These are phyloP conservation scores for Arctium minus DNA, from an alignment of 129 eudicot genomes.

Conservation along the genomic window DNA sequence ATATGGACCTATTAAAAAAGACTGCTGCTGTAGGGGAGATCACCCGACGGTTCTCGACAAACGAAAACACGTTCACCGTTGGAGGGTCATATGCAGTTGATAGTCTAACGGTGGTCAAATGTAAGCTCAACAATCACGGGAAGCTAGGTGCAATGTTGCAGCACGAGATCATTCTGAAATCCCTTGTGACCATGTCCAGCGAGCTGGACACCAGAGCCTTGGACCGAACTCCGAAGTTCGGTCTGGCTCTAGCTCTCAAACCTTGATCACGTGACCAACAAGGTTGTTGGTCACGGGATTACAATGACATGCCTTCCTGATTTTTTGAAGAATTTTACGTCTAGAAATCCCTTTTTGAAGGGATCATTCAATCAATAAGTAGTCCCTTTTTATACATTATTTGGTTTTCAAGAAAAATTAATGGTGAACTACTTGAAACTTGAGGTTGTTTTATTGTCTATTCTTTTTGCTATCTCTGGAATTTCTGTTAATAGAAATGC, in stretches of 20 bases:
- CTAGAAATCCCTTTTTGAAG: neutral
- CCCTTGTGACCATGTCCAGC: conserved; percentile 60
- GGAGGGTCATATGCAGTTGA: conserved; percentile 72
- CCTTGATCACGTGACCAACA: conserved; percentile 39
- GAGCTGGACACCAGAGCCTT: conserved; percentile 84
- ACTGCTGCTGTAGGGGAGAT: conserved; percentile 81
- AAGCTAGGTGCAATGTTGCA: conserved; percentile 69
- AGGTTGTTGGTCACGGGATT: neutral
- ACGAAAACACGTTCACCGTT: conserved; percentile 80
- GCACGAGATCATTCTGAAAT: conserved; percentile 74
- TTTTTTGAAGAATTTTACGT: neutral
- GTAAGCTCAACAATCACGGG: conserved; percentile 85
- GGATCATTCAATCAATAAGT: neutral
- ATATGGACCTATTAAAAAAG: conserved; percentile 57
- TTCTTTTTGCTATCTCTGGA: neutral
- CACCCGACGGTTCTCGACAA: conserved; percentile 66
- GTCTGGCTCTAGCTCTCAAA: conserved; percentile 71
- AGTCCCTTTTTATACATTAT: neutral
- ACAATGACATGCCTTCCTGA: neutral
- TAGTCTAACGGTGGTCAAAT: conserved; percentile 53
- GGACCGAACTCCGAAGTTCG: conserved; percentile 83
- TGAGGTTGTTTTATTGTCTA: neutral
- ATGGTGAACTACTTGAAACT: conserved; percentile 6
- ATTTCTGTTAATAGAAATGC: neutral
- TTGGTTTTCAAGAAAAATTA: neutral